phyloP scores from a whole-genome alignment of 1,284 basidiomycete genomes.

The Pseudomicrostroma phylloplanum region DNA sequence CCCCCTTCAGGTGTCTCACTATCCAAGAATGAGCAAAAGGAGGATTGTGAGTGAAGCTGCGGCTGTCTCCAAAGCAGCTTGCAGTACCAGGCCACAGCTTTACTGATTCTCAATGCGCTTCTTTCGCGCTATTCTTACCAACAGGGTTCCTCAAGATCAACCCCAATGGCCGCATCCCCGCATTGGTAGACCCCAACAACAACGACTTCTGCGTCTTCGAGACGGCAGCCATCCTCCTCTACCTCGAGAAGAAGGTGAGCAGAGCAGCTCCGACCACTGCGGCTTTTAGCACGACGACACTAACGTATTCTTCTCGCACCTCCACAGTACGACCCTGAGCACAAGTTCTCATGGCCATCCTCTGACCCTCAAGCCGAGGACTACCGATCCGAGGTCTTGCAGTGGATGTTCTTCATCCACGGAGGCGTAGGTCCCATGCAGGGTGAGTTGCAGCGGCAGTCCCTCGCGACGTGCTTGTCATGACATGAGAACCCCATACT shows the following conservation, averaged over 20 bases:
- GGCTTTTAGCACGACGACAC: too few species aligned
- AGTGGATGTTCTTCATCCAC: slow-evolving; percentile 21
- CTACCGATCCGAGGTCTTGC: slow-evolving; percentile 26
- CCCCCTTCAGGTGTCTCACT: slow-evolving; percentile 9
- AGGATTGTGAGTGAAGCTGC: slow-evolving; percentile 25
- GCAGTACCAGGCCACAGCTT: too few species aligned
- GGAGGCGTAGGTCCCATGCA: slow-evolving; percentile 27
- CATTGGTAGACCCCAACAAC: slow-evolving; percentile 31
- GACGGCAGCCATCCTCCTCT: slow-evolving; percentile 38
- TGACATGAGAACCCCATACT: too few species aligned
- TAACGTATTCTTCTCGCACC: not conserved
- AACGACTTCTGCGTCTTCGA: slow-evolving; percentile 25
- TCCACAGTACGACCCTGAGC: slow-evolving; percentile 26
- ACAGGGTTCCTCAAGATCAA: slow-evolving; percentile 23
- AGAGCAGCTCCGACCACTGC: not conserved
- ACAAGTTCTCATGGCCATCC: slow-evolving; percentile 28
- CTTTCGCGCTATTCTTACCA: not conserved
- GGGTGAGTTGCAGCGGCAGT: too few species aligned
- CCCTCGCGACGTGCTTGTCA: too few species aligned
- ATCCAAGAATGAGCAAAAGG: slow-evolving; percentile 26
- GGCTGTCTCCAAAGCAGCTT: slow-evolving; percentile 10
- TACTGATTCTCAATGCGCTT: too few species aligned
- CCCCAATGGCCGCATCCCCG: slow-evolving; percentile 45
- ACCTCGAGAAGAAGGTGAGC: slow-evolving; percentile 29
- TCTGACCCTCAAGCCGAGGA: slow-evolving; percentile 28